Evolutionary conservation across 495 filamentous ascomycete genomes (phyloP), one percentile per base, ranked within the genome.

Genomic region (Talaromyces borbonicus): DNA sequence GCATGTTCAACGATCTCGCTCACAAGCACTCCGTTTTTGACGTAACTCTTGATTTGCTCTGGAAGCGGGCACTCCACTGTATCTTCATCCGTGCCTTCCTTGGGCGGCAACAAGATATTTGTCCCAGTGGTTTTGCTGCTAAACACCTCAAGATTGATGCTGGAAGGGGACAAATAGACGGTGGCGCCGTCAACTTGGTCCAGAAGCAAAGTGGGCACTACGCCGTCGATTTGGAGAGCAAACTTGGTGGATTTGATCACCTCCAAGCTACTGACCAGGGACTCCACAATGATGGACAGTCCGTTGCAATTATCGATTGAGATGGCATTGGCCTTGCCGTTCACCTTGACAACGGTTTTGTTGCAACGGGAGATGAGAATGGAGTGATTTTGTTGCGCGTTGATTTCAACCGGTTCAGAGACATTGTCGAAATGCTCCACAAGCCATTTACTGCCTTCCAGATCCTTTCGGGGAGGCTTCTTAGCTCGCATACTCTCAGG

Each of bases 381-480:
- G 8, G 88, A 90, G 47, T 99, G 92, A 49, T 80, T 77, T 61
- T 92, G 83, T 35, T 76, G 67, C 5, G 85, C 89, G 31, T 85
- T 68, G 58, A 95, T 77, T 53, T 88, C 78, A 44, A 95, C 67
- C 35, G 85, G 77, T 1, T 78, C 70, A 5, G 62, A 47, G 11
- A 66, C 51, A 48, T 78, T 84, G 24, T 97, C 90, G 58, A 79
- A 95, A 69, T 99, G 90, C 72, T 96, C 92, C 53, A 98, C 76
- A 43, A 84, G 74, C 93, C 93, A 99, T 65, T 96, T 96, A 62
- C 84, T 95, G 49, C 90, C 88, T 49, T 95, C 89, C 6, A 97
- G 76, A 51, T 90, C 87, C 72, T 88, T 95, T 63, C 82, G 86
- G 7, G 87, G 78, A 26, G 87, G 89, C 71, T 90, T 95, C 72